A percentile compares a stretch with the other conserved stretches of the same genome.
phyloP scores from a whole-genome alignment of 371 early-diverging fungal species.

The Mucor velutinosus region DNA sequence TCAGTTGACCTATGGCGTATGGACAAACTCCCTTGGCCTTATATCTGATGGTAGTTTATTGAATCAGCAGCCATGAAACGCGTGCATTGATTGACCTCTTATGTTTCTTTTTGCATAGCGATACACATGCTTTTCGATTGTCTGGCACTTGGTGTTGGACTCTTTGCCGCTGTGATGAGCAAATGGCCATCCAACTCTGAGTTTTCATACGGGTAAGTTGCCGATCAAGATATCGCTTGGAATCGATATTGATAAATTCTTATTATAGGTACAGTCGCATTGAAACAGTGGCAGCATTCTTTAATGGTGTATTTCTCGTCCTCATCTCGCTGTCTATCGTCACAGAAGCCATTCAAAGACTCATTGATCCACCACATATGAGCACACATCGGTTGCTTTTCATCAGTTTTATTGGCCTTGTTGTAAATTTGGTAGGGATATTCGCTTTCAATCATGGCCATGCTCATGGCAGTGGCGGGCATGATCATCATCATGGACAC shows the following conservation, averaged over 20 bases:
- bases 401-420: constrained; percentile 87
- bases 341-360: constrained; percentile 86
- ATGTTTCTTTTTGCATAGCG: constrained; percentile 41
- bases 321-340: constrained; percentile 88
- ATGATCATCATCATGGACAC: constrained; percentile 57
- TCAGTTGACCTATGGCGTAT: constrained; percentile 87
- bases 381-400: constrained; percentile 81
- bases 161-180: constrained; percentile 88
- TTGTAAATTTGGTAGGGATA: constrained; percentile 92
- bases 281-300: constrained; percentile 90
- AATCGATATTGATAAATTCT: neutral
- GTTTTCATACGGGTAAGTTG: constrained; percentile 75
- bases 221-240: neutral
- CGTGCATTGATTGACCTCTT: constrained; percentile 4
- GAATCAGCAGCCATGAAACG: neutral
- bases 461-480: constrained; percentile 67
- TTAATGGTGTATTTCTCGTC: constrained; percentile 88
- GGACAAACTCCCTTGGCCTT: constrained; percentile 92
- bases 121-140: constrained; percentile 99
- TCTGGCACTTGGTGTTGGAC: constrained; percentile 83
- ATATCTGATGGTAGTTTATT: constrained; percentile 80
- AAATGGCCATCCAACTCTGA: constrained; percentile 84
- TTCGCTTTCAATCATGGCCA: constrained; percentile 90
- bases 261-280: constrained; percentile 79
- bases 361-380: constrained; percentile 87